Evolutionary conservation across 2,329 filamentous ascomycete genomes (phyloP).

Genomic region (Botrytis tulipae): DNA sequence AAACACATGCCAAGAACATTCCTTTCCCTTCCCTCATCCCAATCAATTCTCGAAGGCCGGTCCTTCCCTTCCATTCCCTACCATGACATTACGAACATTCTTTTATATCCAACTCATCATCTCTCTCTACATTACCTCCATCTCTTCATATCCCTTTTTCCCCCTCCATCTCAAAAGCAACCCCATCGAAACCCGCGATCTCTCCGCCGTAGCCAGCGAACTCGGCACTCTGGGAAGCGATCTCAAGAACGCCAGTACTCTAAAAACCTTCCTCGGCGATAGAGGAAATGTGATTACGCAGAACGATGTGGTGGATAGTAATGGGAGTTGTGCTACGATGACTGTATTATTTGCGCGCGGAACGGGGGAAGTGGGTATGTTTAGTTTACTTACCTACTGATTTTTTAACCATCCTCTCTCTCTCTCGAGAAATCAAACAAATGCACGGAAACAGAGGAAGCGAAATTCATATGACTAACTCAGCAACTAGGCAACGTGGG

Average conservation of each 20-base stretch:
- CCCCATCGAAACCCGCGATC: not conserved
- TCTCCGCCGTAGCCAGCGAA: constrained; percentile 6
- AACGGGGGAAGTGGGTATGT: constrained; percentile 31
- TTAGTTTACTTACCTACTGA: not conserved
- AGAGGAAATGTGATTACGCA: constrained; percentile 15
- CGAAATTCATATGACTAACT: not conserved
- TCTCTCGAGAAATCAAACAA: not conserved
- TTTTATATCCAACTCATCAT: not conserved
- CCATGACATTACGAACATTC: not conserved
- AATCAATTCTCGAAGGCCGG: not conserved
- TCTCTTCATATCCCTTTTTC: not conserved
- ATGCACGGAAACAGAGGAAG: not conserved
- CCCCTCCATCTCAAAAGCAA: no score
- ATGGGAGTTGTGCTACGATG: constrained; percentile 33
- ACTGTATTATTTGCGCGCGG: constrained; percentile 34
- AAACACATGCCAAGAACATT: not conserved
- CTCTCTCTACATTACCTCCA: not conserved
- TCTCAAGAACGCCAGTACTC: constrained; percentile 9
- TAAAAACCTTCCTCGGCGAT: constrained; percentile 1
- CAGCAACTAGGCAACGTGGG: constrained; percentile 32
- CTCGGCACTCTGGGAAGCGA: constrained; percentile 8
- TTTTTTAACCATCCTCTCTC: not conserved
- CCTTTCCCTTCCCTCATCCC: not conserved
- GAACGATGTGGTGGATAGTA: constrained; percentile 15
- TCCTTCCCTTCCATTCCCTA: not conserved